Base-by-base conservation (phyloP, 2,329 filamentous ascomycete genomes). In the Phaeosphaeria sp. region DNA sequence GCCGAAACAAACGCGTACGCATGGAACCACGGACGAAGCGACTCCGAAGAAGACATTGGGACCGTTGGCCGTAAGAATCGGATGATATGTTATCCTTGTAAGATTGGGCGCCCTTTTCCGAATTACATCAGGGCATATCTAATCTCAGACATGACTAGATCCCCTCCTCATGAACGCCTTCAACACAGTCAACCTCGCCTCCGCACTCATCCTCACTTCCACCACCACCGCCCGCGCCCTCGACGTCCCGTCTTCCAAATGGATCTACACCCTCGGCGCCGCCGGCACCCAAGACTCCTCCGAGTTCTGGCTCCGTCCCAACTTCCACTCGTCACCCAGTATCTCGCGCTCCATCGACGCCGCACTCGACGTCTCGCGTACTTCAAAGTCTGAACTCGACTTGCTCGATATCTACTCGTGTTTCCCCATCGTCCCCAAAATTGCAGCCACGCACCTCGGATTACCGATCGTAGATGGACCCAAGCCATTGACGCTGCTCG, bases 101-200 rank as follows among this genome's bases (percentile, higher is more conserved):
- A 53, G 83, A 5, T 43, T 6, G 8, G 7, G 8, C 17, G 7
- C 20, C 40, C 40, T 43, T 36, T 36, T 36, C 15, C 30, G 15
- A 36, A 18, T 13, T 3, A 36, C 30, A 7, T 13, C 30, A 7
- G 30, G n/a, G 20, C 40, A 43, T 18, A 21, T 7, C 40, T 43
- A 43, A 43, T n/a, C n/a, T n/a, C n/a, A n/a, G n/a, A 53, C 18
- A 27, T n/a, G 30, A 27, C 6, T 15, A 90, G 87, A 90, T 74
- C 87, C 87, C 0, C 76, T 91, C 0, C 74, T 90, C 9, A 90
- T 90, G 88, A 91, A 91, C 66, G 88, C 88, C 0, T 90, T 90
- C 75, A 91, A 90, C 63, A 88, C 82, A 1, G 83, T 91, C 36
- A 90, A 91, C 58, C 76, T 90, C 15, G 83, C 87, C 2, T 85